Base-by-base conservation (phyloP, 2,329 filamentous ascomycete genomes). In the Alternaria tenuissima region DNA sequence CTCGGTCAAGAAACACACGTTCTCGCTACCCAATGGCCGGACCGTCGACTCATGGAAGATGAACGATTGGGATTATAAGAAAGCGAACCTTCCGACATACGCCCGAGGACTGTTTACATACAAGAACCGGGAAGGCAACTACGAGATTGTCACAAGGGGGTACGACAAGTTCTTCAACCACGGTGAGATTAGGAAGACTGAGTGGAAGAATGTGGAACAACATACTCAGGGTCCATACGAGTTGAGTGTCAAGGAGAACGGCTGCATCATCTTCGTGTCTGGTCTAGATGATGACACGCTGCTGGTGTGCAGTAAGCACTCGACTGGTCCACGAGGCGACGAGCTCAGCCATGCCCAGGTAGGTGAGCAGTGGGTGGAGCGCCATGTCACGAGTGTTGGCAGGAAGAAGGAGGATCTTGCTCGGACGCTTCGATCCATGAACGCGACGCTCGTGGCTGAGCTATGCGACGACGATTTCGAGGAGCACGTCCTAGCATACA, bases 131-230 rank as follows among this genome's bases (percentile, higher is more conserved):
- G 83, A 86, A 26, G 88, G 88, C 8, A 83, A 87, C 8, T 82
- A 87, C 12, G 92, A 97, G 78, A 97, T 99, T 68, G 91, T 87
- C 1, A 88, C 93, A 49, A 87, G 95, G 69, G 95, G 95, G 52
- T 99, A 99, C 80, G 94, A 99, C 84, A 99, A 99, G 80, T 99
- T 99, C 83, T 99, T 99, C 87, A 99, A 99, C 71, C 86, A 92
- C 41, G 87, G 87, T 52, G 95, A 99, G 80, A 90, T 96, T 7
- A 79, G 82, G 47, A 88, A 91, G 66, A 99, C 95, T 4, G 86
- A 89, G 70, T 99, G 95, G 95, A 78, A 83, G 16, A 91, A 90
- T 72, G 92, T 99, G 61, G 84, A 90, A 74, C 79, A 80, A 28
- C 85, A 91, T 57, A 98, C 95, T 0, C 82, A 87, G 65, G 93